Evolutionary conservation across 2,329 filamentous ascomycete genomes (phyloP).

Genomic region (Chalaropsis ovoidea): DNA sequence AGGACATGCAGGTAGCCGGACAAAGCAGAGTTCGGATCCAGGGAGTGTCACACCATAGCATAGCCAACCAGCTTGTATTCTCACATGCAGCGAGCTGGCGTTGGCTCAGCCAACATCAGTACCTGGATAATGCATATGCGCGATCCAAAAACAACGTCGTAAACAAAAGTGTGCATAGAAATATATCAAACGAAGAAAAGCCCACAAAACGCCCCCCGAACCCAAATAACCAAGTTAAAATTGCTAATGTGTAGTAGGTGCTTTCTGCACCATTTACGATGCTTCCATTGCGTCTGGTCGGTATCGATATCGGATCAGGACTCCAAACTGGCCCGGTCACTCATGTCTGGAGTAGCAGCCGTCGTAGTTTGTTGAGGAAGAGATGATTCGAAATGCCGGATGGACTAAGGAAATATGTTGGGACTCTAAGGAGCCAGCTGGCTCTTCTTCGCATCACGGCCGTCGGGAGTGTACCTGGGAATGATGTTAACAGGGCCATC

Average conservation of each 20-base stretch:
- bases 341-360: no score
- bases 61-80: no score
- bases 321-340: no score
- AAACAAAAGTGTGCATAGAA: not conserved
- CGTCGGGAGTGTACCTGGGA: conserved; percentile 50
- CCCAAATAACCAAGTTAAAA: conserved; percentile 9
- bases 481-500: conserved; percentile 14
- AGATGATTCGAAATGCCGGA: not conserved
- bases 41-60: no score
- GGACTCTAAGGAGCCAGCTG: conserved; percentile 31
- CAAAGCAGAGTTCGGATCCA: no score
- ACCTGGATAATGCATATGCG: no score
- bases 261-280: not conserved
- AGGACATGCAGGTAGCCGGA: no score
- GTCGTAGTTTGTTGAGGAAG: not conserved
- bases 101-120: no score
- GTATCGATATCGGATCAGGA: not conserved
- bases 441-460: conserved; percentile 53
- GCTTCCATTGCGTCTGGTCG: not conserved
- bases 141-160: no score
- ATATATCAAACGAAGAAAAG: not conserved
- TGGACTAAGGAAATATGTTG: not conserved
- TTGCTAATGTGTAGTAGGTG: not conserved
- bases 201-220: conserved; percentile 2
- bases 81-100: no score